Percentiles rank a stretch among this genome's conserved stretches.
phyloP scores from a whole-genome alignment of 164 flowering plant species.

The Annona squamosa region DNA sequence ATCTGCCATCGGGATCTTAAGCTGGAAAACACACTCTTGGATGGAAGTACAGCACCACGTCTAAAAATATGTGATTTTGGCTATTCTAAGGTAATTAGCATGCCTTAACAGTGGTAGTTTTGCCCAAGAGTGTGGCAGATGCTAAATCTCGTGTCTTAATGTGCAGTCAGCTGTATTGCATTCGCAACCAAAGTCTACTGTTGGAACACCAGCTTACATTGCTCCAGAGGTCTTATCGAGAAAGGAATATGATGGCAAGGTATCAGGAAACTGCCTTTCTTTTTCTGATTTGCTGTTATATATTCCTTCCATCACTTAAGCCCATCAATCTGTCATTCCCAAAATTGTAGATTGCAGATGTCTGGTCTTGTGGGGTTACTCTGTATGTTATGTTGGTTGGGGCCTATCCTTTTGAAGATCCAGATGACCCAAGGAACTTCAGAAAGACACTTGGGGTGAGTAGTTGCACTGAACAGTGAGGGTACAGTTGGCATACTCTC shows the following conservation, averaged over 20 bases:
- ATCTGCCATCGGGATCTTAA: slow-evolving; percentile 81
- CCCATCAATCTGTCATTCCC: slow-evolving; percentile 9
- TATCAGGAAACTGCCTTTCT: slow-evolving; percentile 7
- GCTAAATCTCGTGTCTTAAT: slow-evolving; percentile 5
- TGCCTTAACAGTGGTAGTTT: background rate
- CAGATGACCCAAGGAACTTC: slow-evolving; percentile 75
- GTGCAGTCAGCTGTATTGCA: slow-evolving; percentile 67
- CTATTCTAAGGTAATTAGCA: slow-evolving; percentile 55
- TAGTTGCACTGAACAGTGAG: background rate
- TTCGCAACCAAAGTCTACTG: slow-evolving; percentile 85
- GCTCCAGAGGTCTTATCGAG: slow-evolving; percentile 76
- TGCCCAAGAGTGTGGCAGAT: background rate
- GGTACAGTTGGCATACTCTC: no score
- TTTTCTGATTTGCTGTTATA: background rate
- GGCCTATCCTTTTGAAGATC: slow-evolving; percentile 86
- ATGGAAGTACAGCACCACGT: slow-evolving; percentile 62
- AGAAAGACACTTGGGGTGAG: slow-evolving; percentile 65
- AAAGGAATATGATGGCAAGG: slow-evolving; percentile 85
- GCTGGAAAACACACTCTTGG: slow-evolving; percentile 74
- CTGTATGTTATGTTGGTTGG: slow-evolving; percentile 85
- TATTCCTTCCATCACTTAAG: background rate
- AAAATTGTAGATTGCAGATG: slow-evolving; percentile 61
- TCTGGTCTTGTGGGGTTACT: slow-evolving; percentile 94
- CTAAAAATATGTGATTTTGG: slow-evolving; percentile 86
- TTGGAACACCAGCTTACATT: slow-evolving; percentile 85